Conservation (phyloP, 1,139 yeast species). For the Kodamaea derodonti region DNA sequence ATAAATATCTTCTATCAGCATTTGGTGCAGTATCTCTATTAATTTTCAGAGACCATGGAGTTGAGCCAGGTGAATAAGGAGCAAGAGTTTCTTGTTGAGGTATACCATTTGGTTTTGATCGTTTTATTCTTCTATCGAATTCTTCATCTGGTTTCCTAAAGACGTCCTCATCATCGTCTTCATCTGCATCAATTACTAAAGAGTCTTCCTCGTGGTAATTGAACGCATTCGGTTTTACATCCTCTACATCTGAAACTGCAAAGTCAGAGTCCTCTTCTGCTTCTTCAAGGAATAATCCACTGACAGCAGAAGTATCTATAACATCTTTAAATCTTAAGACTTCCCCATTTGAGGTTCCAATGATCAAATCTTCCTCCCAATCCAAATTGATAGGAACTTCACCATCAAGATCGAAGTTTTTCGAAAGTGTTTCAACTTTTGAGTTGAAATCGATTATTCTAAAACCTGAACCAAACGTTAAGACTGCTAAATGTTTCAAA, state of each 20-base stretch:
- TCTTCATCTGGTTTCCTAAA: conserved; percentile 12
- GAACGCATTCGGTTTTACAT: conserved; percentile 4
- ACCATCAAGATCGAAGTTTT: conserved; percentile 11
- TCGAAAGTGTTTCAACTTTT: conserved; percentile 17
- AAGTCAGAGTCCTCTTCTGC: conserved; percentile 24
- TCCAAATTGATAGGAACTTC: conserved; percentile 18
- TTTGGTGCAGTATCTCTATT: conserved; percentile 19
- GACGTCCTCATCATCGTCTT: conserved; percentile 21
- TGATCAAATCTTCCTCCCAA: conserved; percentile 25
- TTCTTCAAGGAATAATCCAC: conserved; percentile 24
- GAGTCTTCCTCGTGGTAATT: conserved; percentile 28
- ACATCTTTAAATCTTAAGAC: conserved; percentile 35
- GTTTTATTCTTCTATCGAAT: conserved; percentile 20
- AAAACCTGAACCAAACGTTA: conserved; percentile 44
- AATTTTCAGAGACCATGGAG: conserved; percentile 62
- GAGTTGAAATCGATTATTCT: conserved; percentile 50
- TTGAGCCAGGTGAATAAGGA: conserved; percentile 74
- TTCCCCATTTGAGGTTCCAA: conserved; percentile 59
- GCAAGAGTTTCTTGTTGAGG: conserved; percentile 10
- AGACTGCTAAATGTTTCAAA: conserved; percentile 57
- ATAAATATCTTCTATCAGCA: conserved; percentile 63
- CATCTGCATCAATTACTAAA: conserved; percentile 35
- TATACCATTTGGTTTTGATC: conserved; percentile 22
- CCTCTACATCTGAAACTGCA: conserved; percentile 19
- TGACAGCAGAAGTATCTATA: conserved; percentile 14